These are phyloP conservation scores for Davidsoniella virescens DNA, from an alignment of 2,329 filamentous ascomycete genomes.

Conservation along the genomic window DNA sequence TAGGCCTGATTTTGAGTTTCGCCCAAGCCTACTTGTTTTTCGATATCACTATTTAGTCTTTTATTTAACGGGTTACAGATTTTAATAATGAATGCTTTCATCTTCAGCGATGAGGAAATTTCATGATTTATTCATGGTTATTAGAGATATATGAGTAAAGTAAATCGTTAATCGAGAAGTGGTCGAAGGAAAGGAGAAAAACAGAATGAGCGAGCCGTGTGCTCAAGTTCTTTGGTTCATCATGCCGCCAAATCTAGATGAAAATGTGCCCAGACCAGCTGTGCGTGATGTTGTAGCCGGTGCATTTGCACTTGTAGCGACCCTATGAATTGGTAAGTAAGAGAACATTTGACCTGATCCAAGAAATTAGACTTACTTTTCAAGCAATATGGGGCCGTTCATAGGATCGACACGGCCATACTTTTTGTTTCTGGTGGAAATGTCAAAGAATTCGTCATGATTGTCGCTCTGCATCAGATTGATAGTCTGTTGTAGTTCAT, in stretches of 20 bases:
- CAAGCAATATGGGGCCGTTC: conserved; percentile 75
- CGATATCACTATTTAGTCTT: neutral
- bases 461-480: conserved; percentile 76
- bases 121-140: neutral
- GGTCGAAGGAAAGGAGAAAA: too few relatives aligned
- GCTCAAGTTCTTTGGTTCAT: conserved; percentile 12
- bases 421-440: conserved; percentile 76
- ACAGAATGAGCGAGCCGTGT: too few relatives aligned
- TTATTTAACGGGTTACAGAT: neutral
- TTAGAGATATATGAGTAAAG: too few relatives aligned
- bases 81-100: neutral
- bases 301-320: conserved; percentile 39
- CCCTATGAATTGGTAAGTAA: conserved; percentile 27
- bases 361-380: conserved; percentile 51
- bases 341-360: neutral
- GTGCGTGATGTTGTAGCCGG: conserved; percentile 37
- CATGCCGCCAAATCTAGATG: conserved; percentile 50
- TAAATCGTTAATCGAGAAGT: too few relatives aligned
- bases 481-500: conserved; percentile 87
- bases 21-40: neutral
- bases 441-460: conserved; percentile 93
- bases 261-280: conserved; percentile 54
- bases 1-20: too few relatives aligned
- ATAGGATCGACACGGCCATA: conserved; percentile 85
- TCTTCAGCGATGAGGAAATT: neutral